A percentile compares a stretch with the other conserved stretches of the same genome.
Conservation (phyloP, 768 basidiomycete genomes). For the Suillus brevipes region DNA sequence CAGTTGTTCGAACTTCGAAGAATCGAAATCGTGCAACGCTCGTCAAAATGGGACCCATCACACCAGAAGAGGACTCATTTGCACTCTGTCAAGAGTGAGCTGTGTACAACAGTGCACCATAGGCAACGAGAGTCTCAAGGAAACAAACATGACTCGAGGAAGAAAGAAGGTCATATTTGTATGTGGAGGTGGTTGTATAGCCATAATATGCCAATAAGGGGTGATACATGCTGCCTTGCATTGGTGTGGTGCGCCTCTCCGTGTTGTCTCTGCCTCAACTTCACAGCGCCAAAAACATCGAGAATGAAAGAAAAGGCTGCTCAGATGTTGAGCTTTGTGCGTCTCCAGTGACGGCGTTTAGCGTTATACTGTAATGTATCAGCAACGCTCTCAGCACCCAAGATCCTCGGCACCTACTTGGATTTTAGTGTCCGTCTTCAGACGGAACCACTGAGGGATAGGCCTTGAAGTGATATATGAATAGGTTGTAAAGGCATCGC, state of each 20-base stretch:
- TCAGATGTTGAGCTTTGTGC: constrained; percentile 98
- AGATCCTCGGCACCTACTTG: constrained; percentile 49
- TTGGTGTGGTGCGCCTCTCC: constrained; percentile 12
- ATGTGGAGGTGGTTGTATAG: constrained; percentile 18
- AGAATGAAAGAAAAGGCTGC: constrained; percentile 8
- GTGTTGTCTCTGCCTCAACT: constrained; percentile 11
- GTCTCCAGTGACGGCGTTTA: constrained; percentile 98
- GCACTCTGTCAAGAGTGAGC: not conserved
- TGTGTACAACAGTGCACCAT: not conserved
- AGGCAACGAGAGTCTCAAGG: not conserved
- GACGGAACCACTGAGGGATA: constrained; percentile 99
- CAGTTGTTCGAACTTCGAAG: not conserved
- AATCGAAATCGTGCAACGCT: not conserved
- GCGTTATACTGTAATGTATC: constrained; percentile 69
- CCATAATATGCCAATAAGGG: constrained; percentile 17
- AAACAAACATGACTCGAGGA: not conserved
- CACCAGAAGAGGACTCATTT: not conserved
- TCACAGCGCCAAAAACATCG: constrained; percentile 9
- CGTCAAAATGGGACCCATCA: not conserved
- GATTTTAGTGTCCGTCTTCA: constrained; percentile 95
- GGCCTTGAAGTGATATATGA: constrained; percentile 53
- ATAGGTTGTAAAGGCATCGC: not conserved
- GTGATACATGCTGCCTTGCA: constrained; percentile 28
- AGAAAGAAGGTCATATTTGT: constrained; percentile 16
- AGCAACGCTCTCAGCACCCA: not conserved